Evolutionary conservation across 1,284 basidiomycete genomes (phyloP), one percentile per base, ranked within the genome.

Genomic region (Malassezia restricta): DNA sequence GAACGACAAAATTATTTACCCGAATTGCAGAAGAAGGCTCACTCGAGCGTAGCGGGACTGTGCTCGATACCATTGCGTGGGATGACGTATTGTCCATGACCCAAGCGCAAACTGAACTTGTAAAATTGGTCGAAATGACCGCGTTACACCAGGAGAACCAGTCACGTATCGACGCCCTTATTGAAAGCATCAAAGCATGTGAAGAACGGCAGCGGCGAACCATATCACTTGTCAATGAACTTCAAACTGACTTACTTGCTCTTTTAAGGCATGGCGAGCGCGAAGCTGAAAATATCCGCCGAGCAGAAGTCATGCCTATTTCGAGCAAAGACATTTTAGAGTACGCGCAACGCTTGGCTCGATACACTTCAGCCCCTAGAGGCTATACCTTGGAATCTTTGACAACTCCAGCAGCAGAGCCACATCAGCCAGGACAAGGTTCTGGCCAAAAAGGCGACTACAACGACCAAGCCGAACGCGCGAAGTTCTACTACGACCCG

Each of bases 401-500:
- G 12, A 24, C 17, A 54, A 5, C 51, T 42, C 37, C 9, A 2
- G 6, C n/a, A 20, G 49, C 17, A 5, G 51, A 12, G 6, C 41
- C 30, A 33, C 33, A 35, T 15, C 33, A 35, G 33, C 28, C 30
- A 38, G 15, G 15, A 6, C 14, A 17, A 17, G 17, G 14, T 59
- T n/a, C 27, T 54, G 8, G 11, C 2, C 11, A 15, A 35, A 35
- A 35, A 15, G 47, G 61, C 11, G 64, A 64, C 20, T 66, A 66
- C 54, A 66, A 66, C 43, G 61, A 54, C 8, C 49, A 57, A 15
- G 62, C 64, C 0, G 56, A 57, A 32, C 45, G 59, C 11, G 64
- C 64, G 14, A 60, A 61, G 30, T 62, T 54, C 0, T 66, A 66
- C 46, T 66, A 66, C 30, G 62, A 66, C 45, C 64, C 64, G 6